These are phyloP conservation scores for Elsinoe perseae DNA, from an alignment of 2,329 filamentous ascomycete species.

Conservation along the genomic window DNA sequence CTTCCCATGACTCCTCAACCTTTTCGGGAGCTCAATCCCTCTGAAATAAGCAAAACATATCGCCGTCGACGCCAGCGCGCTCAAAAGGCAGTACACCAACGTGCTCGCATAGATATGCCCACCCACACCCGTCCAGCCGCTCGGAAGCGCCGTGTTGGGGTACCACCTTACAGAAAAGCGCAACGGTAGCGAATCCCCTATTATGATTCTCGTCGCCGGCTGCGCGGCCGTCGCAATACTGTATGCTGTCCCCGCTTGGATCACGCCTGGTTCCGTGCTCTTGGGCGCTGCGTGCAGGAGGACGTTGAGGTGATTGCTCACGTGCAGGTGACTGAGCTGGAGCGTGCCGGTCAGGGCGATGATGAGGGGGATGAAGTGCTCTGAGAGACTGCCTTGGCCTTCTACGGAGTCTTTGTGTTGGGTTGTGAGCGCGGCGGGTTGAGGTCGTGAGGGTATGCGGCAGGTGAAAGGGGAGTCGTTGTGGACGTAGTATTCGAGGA, in stretches of 20 bases:
- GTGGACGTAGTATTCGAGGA: conserved; percentile 96
- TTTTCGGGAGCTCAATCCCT: conserved; percentile 44
- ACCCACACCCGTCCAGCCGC: conserved; percentile 45
- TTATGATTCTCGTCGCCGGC: conserved; percentile 60
- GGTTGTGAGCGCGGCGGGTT: conserved; percentile 33
- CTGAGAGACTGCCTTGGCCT: conserved; percentile 32
- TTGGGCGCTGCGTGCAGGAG: conserved; percentile 63
- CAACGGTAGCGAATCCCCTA: conserved; percentile 76
- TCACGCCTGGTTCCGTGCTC: conserved; percentile 54
- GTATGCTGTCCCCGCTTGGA: conserved; percentile 84
- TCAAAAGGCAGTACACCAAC: conserved; percentile 43
- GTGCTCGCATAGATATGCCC: conserved; percentile 45
- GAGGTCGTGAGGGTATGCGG: conserved; percentile 73
- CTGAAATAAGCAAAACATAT: conserved; percentile 49
- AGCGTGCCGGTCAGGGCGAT: conserved; percentile 85
- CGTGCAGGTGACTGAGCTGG: conserved; percentile 81
- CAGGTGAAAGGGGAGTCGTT: conserved; percentile 89
- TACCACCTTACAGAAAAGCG: conserved; percentile 82
- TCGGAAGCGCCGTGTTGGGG: conserved; percentile 61
- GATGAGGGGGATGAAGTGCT: conserved; percentile 67
- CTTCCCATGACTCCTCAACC: conserved; percentile 50
- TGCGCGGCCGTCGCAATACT: conserved; percentile 57
- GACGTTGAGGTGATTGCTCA: conserved; percentile 83
- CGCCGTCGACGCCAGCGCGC: conserved; percentile 40
- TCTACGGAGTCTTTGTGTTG: conserved; percentile 24